Evolutionary conservation across 1,139 yeast species (phyloP).

Genomic region (Candida tetrigidarum): DNA sequence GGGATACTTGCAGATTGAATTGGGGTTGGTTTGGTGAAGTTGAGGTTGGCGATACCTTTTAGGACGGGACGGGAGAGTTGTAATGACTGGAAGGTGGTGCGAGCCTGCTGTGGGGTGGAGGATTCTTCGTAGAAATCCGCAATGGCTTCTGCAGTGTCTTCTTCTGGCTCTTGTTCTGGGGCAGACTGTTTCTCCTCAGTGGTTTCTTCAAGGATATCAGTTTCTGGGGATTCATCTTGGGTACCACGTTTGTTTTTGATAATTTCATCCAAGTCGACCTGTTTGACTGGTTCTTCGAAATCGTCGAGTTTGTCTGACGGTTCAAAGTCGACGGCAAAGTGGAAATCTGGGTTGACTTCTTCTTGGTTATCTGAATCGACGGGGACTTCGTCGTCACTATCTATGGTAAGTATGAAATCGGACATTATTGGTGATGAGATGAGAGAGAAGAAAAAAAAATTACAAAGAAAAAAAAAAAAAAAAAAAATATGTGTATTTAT

Average conservation of each 20-base stretch:
- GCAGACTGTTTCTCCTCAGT: slow-evolving; percentile 31
- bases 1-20: slow-evolving; percentile 95
- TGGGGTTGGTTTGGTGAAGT: slow-evolving; percentile 87
- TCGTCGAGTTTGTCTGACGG: slow-evolving; percentile 63
- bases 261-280: slow-evolving; percentile 84
- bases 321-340: slow-evolving; percentile 64
- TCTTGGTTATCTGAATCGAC: slow-evolving; percentile 36
- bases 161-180: slow-evolving; percentile 34
- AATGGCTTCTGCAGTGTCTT: slow-evolving; percentile 73
- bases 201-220: slow-evolving; percentile 71
- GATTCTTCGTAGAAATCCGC: slow-evolving; percentile 65
- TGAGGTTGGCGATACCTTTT: slow-evolving; percentile 78
- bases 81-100: slow-evolving; percentile 67
- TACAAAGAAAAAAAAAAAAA: no score
- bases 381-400: slow-evolving; percentile 23
- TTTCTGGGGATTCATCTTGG: slow-evolving; percentile 46
- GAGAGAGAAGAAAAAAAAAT: background rate
- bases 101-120: slow-evolving; percentile 44
- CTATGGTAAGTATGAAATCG: slow-evolving; percentile 20
- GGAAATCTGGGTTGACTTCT: slow-evolving; percentile 71
- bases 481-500: no score
- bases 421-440: slow-evolving; percentile 14
- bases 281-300: slow-evolving; percentile 64
- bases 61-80: slow-evolving; percentile 89
- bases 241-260: slow-evolving; percentile 82